Conservation (phyloP, 1,284 basidiomycete genomes). For the Ganoderma sp. region DNA sequence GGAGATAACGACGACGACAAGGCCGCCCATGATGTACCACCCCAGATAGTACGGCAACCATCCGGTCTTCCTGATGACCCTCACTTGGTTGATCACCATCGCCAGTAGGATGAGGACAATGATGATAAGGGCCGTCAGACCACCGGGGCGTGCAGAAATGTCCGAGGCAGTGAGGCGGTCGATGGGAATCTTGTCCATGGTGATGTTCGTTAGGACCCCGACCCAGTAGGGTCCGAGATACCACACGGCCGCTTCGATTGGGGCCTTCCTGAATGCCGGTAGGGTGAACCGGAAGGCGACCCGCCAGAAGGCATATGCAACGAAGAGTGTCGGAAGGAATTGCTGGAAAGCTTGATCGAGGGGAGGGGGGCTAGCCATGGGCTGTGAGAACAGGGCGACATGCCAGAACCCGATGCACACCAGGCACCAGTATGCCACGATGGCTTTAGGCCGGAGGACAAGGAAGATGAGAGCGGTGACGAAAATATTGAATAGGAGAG, state of each 20-base stretch:
- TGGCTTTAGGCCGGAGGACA: slow-evolving; percentile 73
- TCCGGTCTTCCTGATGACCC: slow-evolving; percentile 85
- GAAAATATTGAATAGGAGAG: slow-evolving; percentile 74
- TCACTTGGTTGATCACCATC: slow-evolving; percentile 74
- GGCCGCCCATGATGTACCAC: slow-evolving; percentile 74
- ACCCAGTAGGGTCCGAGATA: slow-evolving; percentile 85
- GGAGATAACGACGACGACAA: slow-evolving; percentile 70
- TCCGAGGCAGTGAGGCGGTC: slow-evolving; percentile 76
- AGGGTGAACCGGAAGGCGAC: slow-evolving; percentile 77
- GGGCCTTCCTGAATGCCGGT: slow-evolving; percentile 69
- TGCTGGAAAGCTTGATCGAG: slow-evolving; percentile 74
- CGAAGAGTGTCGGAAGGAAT: slow-evolving; percentile 82
- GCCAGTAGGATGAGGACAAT: slow-evolving; percentile 67
- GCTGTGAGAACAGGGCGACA: slow-evolving; percentile 80
- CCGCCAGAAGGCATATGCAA: slow-evolving; percentile 83
- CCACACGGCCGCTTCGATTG: slow-evolving; percentile 76
- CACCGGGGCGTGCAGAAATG: slow-evolving; percentile 70
- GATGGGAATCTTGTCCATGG: slow-evolving; percentile 74
- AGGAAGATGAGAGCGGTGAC: slow-evolving; percentile 73
- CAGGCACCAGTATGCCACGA: slow-evolving; percentile 78
- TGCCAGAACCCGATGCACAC: slow-evolving; percentile 92
- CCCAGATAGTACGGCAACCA: slow-evolving; percentile 77
- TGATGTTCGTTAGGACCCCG: slow-evolving; percentile 72
- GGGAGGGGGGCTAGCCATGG: slow-evolving; percentile 68
- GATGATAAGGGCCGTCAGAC: slow-evolving; percentile 73